These are phyloP conservation scores for Hanseniaspora uvarum DNA, from an alignment of 1,139 yeast species.

Conservation along the genomic window DNA sequence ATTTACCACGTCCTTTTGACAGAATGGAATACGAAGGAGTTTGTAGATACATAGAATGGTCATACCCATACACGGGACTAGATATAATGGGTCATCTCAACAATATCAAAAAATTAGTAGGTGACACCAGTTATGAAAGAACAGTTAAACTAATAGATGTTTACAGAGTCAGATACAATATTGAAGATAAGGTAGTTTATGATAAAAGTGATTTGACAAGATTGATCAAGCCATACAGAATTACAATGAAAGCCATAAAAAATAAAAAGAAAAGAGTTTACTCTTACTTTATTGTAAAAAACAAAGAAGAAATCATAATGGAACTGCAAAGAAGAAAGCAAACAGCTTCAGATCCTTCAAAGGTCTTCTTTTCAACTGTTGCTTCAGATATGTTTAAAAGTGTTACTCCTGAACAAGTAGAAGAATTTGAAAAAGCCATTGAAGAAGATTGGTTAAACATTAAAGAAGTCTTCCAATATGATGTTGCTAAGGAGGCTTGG, in stretches of 20 bases:
- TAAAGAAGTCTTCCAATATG: neutral
- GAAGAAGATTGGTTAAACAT: neutral
- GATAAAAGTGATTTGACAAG: neutral
- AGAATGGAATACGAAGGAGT: neutral
- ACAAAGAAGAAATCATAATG: neutral
- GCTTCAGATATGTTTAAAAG: neutral
- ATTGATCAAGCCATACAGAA: constrained; percentile 1
- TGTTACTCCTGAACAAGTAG: neutral
- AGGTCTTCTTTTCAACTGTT: neutral
- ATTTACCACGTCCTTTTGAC: neutral
- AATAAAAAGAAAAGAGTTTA: neutral
- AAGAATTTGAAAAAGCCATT: neutral
- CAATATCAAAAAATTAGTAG: neutral
- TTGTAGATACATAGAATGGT: constrained; percentile 9
- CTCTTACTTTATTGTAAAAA: neutral
- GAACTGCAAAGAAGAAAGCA: neutral
- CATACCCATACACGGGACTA: constrained; percentile 8
- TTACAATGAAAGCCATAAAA: neutral
- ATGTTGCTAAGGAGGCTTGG: neutral
- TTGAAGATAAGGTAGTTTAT: neutral
- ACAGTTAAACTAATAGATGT: neutral
- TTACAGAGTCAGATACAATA: neutral
- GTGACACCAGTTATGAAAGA: neutral
- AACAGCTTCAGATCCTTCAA: neutral
- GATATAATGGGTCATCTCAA: neutral